Evolutionary conservation across 169 alveolate genomes (phyloP).

Genomic region (Amoebophrya sp.): DNA sequence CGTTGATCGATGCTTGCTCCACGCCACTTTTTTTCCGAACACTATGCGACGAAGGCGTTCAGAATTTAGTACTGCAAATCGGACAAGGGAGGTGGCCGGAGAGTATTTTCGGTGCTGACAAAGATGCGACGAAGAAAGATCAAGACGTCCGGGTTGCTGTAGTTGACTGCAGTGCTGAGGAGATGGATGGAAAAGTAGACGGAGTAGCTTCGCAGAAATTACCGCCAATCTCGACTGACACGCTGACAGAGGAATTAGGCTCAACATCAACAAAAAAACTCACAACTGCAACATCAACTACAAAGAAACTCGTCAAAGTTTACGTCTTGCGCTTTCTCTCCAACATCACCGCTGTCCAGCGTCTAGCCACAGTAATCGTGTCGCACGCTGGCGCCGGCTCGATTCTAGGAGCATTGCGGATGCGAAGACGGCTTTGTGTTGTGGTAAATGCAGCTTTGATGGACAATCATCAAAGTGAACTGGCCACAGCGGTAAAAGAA

Average conservation of each 20-base stretch:
- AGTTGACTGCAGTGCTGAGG: no score
- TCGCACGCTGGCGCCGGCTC: background rate
- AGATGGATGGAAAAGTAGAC: no score
- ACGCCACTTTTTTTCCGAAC: background rate
- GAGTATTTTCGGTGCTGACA: no score
- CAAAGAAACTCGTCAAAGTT: background rate
- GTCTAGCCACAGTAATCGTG: background rate
- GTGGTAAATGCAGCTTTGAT: background rate
- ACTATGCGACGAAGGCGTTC: background rate
- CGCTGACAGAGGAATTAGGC: no score
- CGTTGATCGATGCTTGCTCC: background rate
- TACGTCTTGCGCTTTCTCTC: background rate
- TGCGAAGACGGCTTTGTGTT: background rate
- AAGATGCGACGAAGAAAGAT: no score
- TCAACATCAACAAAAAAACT: no score
- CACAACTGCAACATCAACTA: background rate
- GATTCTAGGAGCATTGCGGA: background rate
- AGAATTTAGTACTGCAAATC: background rate
- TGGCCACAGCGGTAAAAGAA: background rate
- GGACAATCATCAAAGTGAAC: background rate
- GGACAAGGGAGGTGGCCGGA: background rate
- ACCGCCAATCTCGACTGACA: no score
- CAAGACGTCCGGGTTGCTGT: no score
- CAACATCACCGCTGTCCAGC: background rate
- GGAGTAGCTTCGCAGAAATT: no score